Conservation (phyloP, 2,329 filamentous ascomycete genomes). For the Cladosporium sphaerospermum region DNA sequence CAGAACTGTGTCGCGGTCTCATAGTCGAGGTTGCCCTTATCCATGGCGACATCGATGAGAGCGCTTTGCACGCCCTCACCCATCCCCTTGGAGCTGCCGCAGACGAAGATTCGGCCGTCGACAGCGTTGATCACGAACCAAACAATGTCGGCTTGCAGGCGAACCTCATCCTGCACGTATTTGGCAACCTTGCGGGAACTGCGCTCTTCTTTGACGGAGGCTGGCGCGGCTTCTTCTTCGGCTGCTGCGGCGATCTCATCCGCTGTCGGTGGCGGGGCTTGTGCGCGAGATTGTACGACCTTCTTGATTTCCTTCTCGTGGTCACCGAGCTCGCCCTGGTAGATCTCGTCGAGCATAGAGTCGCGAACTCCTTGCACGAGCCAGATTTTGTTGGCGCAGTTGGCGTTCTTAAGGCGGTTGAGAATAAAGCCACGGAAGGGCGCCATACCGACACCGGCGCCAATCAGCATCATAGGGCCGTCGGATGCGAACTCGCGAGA, state of each 20-base stretch:
- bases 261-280: constrained; percentile 20
- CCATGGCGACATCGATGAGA: constrained; percentile 83
- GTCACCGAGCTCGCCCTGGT: constrained; percentile 92
- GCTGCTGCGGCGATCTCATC: constrained; percentile 22
- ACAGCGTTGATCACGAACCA: constrained; percentile 96
- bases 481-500: constrained; percentile 87
- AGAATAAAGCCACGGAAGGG: constrained; percentile 98
- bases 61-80: constrained; percentile 90
- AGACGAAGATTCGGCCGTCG: constrained; percentile 95
- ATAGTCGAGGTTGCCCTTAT: constrained; percentile 77
- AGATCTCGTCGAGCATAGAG: constrained; percentile 88
- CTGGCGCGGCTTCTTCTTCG: constrained; percentile 53
- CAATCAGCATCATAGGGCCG: constrained; percentile 95
- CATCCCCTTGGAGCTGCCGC: constrained; percentile 93
- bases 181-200: constrained; percentile 60
- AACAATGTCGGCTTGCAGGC: constrained; percentile 86
- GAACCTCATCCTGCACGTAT: constrained; percentile 95
- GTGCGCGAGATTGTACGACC: constrained; percentile 42
- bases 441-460: constrained; percentile 91
- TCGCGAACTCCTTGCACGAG: constrained; percentile 92
- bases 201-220: constrained; percentile 7
- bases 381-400: constrained; percentile 97
- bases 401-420: constrained; percentile 84
- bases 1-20: constrained; percentile 84
- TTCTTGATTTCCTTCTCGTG: constrained; percentile 59